Evolutionary conservation across 1,284 basidiomycete species (phyloP), one percentile per base, ranked within the genome.

Genomic region (Puccinia sorghi): DNA sequence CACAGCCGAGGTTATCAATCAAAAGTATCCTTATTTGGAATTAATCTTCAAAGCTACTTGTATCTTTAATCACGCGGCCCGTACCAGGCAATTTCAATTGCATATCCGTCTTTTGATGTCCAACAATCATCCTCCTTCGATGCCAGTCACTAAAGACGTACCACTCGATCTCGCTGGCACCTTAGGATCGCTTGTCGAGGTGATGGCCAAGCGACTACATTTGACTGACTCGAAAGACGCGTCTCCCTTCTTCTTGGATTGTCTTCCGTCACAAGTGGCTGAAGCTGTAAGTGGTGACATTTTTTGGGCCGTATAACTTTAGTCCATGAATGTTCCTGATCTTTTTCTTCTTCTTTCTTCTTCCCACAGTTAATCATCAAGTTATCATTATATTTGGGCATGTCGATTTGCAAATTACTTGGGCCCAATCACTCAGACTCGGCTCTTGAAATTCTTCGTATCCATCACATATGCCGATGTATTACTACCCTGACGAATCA

Each of bases 11-110:
- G 56, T 64, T 25, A 56, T 72, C 48, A 70, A 70, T 64, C 69
- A 79, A 41, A 79, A 72, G 59, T 79, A 79, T 56, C 76, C 76
- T 59, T 72, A 79, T 39, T 61, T 79, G n/a, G 76, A 79, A 79
- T 70, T 69, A 12, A 61, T 79, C 69, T 79, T 79, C 46, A 79
- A 79, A 63, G 54, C 22, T 11, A 64, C 76, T 50, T 71, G 69
- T 57, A 72, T 79, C 13, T 79, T 79, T 52, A 79, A 69, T 61
- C 69, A 79, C 54, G 27, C 54, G 13, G 76, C 76, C 20, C 76
- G 76, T 22, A 72, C 76, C 11, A 56, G 69, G 32, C 76, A 79
- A 70, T 79, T 79, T 46, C 67, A 79, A 72, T 25, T 72, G 4
- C 69, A 79, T 72, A 69, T 79, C 46, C 66, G 76, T 39, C 48